Base-by-base conservation (phyloP, 164 flowering plant species). In the Pachysandra terminalis region DNA sequence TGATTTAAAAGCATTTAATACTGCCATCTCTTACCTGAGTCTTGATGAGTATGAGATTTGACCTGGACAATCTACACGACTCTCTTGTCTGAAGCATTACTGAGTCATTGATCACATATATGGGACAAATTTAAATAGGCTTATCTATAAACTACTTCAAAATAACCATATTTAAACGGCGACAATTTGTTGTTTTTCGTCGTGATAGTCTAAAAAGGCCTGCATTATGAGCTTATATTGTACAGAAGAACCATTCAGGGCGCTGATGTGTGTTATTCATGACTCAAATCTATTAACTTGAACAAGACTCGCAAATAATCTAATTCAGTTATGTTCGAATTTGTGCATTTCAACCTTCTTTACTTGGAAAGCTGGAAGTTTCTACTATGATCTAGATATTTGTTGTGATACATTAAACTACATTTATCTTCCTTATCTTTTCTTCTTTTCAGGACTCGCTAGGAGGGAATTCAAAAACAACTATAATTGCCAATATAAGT, bases 401-500 rank as follows among this genome's bases (percentile, higher is more conserved):
- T 45, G 51, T 15, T 45, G 10, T 15, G 17, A 45, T 15, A 45
- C 10, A 45, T 12, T 45, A 45, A 45, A 10, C 51, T 45, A 45
- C 51, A 10, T 45, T 45, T 10, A 3, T 13, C 21, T 19, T 55
- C 53, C 48, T 22, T 23, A 73, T 59, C 17, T 6, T 45, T 26
- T 35, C 54, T 66, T 63, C 56, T 68, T 76, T 76, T 61, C 82
- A 96, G 98, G 99, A 96, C 74, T 96, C 99, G 3, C 73, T 96
- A 2, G 99, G 99, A 59, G 99, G 98, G 70, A 96, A 96, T 77
- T 87, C 98, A 32, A 96, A 96, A 73, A 96, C 98, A 27, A 87
- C 59, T 14, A 96, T 96, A 71, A 93, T 96, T 73, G 98, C 99
- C 62, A 96, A 93, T 66, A 83, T 96, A 35, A 96, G 92, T 71